Evolutionary conservation across 225 moss, liverwort and hornwort genomes (phyloP).

Genomic region (Physcomitrium patens): DNA sequence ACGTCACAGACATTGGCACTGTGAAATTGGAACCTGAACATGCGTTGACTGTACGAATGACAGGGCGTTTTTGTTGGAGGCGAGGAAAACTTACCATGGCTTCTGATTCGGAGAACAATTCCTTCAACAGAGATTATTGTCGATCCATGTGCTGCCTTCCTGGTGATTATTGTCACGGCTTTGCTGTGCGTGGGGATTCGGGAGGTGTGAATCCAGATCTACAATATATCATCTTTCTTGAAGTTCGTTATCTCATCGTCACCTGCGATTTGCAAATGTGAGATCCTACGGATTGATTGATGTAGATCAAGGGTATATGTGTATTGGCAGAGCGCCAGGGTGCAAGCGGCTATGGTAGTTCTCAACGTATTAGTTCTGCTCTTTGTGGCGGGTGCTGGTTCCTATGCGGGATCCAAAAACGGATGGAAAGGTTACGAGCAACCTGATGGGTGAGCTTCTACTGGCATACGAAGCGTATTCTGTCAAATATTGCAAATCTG

Average conservation of each 20-base stretch:
- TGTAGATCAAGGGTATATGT: not conserved
- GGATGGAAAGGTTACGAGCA: slow-evolving; percentile 94
- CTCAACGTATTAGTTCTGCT: slow-evolving; percentile 82
- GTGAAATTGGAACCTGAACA: slow-evolving; percentile 12
- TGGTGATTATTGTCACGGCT: slow-evolving; percentile 67
- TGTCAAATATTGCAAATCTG: not conserved
- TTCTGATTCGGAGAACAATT: slow-evolving; percentile 58
- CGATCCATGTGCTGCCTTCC: slow-evolving; percentile 82
- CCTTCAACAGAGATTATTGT: slow-evolving; percentile 49
- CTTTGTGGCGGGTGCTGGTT: slow-evolving; percentile 76
- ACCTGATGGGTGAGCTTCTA: slow-evolving; percentile 60
- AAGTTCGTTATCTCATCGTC: too few relatives aligned
- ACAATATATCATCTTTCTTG: too few relatives aligned
- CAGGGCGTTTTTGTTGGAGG: slow-evolving; percentile 92
- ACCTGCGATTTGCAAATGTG: not conserved
- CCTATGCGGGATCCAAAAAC: slow-evolving; percentile 72
- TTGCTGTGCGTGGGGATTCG: slow-evolving; percentile 79
- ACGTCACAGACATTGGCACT: not conserved
- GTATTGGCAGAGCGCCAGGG: slow-evolving; percentile 74
- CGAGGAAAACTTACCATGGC: slow-evolving; percentile 61
- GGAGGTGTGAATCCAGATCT: slow-evolving; percentile 39
- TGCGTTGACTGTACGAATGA: not conserved
- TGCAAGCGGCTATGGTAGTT: slow-evolving; percentile 81
- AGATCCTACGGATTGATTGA: not conserved
- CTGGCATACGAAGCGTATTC: not conserved